Evolutionary conservation across 139 green algal species (phyloP), one percentile per base, ranked within the genome.

Genomic region (Chlorella sp.): DNA sequence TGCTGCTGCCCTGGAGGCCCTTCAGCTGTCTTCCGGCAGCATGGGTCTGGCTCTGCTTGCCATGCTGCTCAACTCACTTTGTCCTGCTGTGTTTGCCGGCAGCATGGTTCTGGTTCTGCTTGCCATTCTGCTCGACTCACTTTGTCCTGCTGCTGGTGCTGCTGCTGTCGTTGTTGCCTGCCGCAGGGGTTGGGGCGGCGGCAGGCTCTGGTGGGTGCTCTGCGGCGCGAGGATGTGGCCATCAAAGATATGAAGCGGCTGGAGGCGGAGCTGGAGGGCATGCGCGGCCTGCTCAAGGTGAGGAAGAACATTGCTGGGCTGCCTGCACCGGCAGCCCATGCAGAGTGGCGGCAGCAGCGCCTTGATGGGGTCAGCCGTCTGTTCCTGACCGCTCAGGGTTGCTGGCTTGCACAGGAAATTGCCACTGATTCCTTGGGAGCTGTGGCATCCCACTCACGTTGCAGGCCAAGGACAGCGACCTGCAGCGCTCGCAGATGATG

Each of bases 401-500:
- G 48, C 48, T 9, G 48, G 48, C 48, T 5, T 71, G 64, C 24
- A 14, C 64, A 12, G 16, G 64, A 71, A 14, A 71, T 18, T 71
- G 64, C 64, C 73, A 19, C 18, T 16, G 1, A 21, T 80, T 1
- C 32, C 32, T 80, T 34, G 24, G 26, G 2, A 1, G 32, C 68
- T 76, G 48, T 57, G 48, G 48, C 48, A 57, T 57, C 48, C 48
- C 48, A 16, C 73, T 3, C 73, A 48, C 1, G 7, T 42, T 87
- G 28, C 84, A 88, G 84, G 84, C 84, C 61, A 88, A 90, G 37
- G 92, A 95, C 12, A 90, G 81, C 76, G 93, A 95, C 57, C 61
- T 93, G 88, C 92, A 95, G 91, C 90, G 93, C 39, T 69, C 42
- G 26, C 80, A 90, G 40, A 94, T 95, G 92, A 91, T 95, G 48